A percentile compares a stretch with the other conserved stretches of the same genome.
These are phyloP conservation scores for Theobroma cacao DNA, from an alignment of 345 rosid species.

Conservation along the genomic window DNA sequence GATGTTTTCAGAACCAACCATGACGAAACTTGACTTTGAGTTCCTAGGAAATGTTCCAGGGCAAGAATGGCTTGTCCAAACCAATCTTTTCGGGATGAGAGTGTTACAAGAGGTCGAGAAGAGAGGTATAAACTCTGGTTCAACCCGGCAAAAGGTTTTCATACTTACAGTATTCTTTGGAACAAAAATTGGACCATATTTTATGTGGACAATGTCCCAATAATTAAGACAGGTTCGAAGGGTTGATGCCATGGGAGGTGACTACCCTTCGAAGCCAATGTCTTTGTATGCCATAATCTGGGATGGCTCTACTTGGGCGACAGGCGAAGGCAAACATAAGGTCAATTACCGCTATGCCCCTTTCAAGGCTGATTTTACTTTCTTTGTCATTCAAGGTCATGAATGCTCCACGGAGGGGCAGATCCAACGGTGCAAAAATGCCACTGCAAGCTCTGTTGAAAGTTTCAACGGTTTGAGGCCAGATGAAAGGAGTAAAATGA, in stretches of 20 bases:
- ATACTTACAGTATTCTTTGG: slow-evolving; percentile 87
- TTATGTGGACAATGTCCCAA: slow-evolving; percentile 66
- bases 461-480: slow-evolving; percentile 37
- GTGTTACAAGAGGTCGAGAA: slow-evolving; percentile 74
- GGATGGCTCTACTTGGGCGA: slow-evolving; percentile 96
- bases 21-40: slow-evolving; percentile 91
- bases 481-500: slow-evolving; percentile 56
- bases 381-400: slow-evolving; percentile 72
- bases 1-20: slow-evolving; percentile 78
- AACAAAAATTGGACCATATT: slow-evolving; percentile 48
- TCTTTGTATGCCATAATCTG: slow-evolving; percentile 85
- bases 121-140: slow-evolving; percentile 92
- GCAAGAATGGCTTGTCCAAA: slow-evolving; percentile 91
- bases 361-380: slow-evolving; percentile 48
- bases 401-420: slow-evolving; percentile 58
- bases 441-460: slow-evolving; percentile 18
- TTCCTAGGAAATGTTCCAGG: slow-evolving; percentile 90
- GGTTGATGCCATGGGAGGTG: slow-evolving; percentile 64
- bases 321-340: slow-evolving; percentile 79
- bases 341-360: slow-evolving; percentile 86
- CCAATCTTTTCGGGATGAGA: slow-evolving; percentile 82
- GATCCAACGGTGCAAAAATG: slow-evolving; percentile 38
- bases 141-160: slow-evolving; percentile 85
- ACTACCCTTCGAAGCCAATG: slow-evolving; percentile 91
- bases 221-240: slow-evolving; percentile 71